Evolutionary conservation across 2,329 filamentous ascomycete species (phyloP), one percentile per base, ranked within the genome.

Genomic region (Cadophora malorum): DNA sequence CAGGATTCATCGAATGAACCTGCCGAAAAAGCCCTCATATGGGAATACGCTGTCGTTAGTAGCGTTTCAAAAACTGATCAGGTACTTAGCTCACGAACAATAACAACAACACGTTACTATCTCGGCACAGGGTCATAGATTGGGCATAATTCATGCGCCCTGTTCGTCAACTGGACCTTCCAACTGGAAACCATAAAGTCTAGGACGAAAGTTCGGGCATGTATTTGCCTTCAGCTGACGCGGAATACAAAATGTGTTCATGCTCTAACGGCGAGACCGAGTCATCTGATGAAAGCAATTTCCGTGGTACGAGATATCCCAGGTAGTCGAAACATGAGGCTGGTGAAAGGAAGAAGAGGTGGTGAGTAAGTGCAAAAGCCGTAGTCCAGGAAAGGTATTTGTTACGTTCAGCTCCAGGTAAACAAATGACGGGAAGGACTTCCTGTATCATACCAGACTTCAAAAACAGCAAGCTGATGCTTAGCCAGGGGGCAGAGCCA

Each of bases 121-220:
- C 19, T 19, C 56, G 35, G 56, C n/a, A 14, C 7, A 47, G 50
- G 19, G 21, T 63, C 35, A 63, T 35, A 31, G 12, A 25, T 52
- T 52, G 28, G 45, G 55, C 64, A 65, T 61, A 49, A 65, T 66
- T 62, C 65, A 59, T 65, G 63, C 63, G 63, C 62, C 49, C 56
- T 31, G 28, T 19, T 55, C 52, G 25, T 33, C 52, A 16, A 55
- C 28, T n/a, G 52, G 12, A 33, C 52, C 28, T 55, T 33, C 23
- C 19, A 49, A 49, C 7, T 6, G 7, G 19, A 4, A 49, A 49
- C n/a, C n/a, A 21, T 49, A 49, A 49, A 21, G 19, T 49, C n/a
- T 55, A 33, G 28, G 52, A 55, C 25, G 52, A 55, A 33, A 33
- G 4, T 55, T 59, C 21, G 21, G 33, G 35, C 56, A 25, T 25